phyloP scores from a whole-genome alignment of 495 filamentous ascomycete species.

The Cercophora scortea region DNA sequence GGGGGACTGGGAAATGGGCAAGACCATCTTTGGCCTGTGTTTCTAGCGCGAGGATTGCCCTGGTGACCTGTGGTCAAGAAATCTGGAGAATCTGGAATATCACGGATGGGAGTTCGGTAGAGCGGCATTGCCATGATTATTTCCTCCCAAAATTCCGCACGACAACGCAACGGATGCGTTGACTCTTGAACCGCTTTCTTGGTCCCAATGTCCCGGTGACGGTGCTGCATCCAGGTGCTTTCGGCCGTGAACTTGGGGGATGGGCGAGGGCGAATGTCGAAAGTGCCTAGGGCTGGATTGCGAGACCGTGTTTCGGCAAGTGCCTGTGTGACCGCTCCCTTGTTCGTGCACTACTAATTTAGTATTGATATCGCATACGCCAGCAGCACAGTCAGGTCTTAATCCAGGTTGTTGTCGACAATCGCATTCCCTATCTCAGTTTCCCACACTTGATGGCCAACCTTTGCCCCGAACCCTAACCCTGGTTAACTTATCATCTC shows the following conservation, averaged over 20 bases:
- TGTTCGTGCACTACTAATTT: no score
- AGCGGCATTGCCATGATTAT: constrained; percentile 25
- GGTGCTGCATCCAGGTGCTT: background rate
- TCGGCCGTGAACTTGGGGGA: background rate
- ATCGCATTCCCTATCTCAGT: no score
- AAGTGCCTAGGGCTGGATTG: no score
- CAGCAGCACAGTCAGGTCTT: no score
- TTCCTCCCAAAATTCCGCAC: constrained; percentile 22
- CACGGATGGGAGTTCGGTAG: constrained; percentile 28
- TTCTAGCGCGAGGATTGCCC: constrained; percentile 9
- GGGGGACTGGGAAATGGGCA: background rate
- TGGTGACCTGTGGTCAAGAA: constrained; percentile 6
- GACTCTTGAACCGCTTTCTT: constrained; percentile 10
- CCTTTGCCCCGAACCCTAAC: no score
- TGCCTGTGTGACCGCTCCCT: no score
- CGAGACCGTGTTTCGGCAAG: no score
- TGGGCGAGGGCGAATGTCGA: background rate
- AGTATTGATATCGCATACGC: no score
- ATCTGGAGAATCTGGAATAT: constrained; percentile 9
- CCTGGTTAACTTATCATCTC: no score
- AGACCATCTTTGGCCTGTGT: constrained; percentile 5
- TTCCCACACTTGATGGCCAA: no score
- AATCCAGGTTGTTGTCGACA: no score
- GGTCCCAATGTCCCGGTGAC: constrained; percentile 4
- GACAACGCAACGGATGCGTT: constrained; percentile 16